These are phyloP conservation scores for Phytopythium delawarense DNA, from an alignment of 352 stramenopile genomes.

Conservation along the genomic window DNA sequence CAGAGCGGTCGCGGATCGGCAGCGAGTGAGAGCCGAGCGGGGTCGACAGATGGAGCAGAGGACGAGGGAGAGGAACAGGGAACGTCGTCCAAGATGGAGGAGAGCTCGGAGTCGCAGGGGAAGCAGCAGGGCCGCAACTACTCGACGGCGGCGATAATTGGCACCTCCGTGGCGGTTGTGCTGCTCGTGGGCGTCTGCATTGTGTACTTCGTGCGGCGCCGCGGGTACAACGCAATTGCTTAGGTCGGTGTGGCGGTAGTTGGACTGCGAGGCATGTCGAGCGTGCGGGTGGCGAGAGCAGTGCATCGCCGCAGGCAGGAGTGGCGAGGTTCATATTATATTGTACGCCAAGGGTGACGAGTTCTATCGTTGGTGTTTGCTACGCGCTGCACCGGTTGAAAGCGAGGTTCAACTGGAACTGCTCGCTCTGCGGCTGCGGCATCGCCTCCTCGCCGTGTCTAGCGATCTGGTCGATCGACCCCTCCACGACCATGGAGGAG, in stretches of 20 bases:
- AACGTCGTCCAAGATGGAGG: neutral
- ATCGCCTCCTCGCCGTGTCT: neutral
- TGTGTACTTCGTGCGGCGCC: constrained; percentile 33
- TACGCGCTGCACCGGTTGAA: neutral
- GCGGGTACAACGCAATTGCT: constrained; percentile 48
- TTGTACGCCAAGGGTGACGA: neutral
- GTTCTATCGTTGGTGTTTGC: neutral
- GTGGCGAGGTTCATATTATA: constrained; percentile 1
- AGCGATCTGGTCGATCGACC: neutral
- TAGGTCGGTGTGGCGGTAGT: neutral
- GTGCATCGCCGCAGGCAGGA: neutral
- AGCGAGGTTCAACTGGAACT: neutral
- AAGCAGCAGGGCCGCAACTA: neutral
- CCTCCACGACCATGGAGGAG: neutral
- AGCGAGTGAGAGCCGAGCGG: neutral
- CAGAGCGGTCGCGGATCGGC: neutral
- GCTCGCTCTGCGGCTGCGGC: neutral
- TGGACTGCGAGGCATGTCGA: neutral
- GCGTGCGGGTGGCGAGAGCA: no score
- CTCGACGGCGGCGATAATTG: constrained; percentile 26
- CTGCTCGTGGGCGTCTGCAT: constrained; percentile 21
- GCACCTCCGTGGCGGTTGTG: constrained; percentile 31
- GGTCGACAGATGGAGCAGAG: neutral
- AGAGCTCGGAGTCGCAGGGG: neutral
- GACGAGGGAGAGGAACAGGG: neutral